These are phyloP conservation scores for Colletotrichum neosansevieriae DNA, from an alignment of 2,329 filamentous ascomycete species.

Conservation along the genomic window DNA sequence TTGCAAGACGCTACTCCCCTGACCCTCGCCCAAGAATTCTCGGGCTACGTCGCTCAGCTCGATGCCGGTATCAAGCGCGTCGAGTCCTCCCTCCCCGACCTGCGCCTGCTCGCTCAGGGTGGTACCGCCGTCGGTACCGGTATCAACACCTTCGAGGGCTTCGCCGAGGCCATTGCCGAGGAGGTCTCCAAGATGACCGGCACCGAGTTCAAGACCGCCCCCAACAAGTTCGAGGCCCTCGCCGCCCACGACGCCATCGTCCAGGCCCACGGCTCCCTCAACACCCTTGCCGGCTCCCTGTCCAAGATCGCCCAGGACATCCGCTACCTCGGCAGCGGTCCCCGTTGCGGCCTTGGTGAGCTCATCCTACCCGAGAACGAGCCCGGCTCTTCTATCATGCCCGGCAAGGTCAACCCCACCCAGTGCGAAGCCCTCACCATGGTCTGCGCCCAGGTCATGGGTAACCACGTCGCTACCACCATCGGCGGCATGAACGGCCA, in stretches of 20 bases:
- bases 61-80: constrained; percentile 91
- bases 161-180: constrained; percentile 90
- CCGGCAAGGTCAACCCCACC: constrained; percentile 98
- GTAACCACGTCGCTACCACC: constrained; percentile 93
- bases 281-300: constrained; percentile 90
- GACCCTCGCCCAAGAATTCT: constrained; percentile 97
- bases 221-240: constrained; percentile 98
- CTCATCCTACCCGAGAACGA: constrained; percentile 96
- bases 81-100: constrained; percentile 83
- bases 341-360: constrained; percentile 95
- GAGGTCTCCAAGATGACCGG: constrained; percentile 95
- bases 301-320: constrained; percentile 99
- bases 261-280: constrained; percentile 92
- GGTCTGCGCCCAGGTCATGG: constrained; percentile 97
- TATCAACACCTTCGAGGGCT: constrained; percentile 97
- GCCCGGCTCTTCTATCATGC: constrained; percentile 98
- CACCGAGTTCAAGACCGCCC: constrained; percentile 92
- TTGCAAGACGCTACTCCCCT: constrained; percentile 97
- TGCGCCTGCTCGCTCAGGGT: constrained; percentile 90
- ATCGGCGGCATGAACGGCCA: constrained; percentile 97
- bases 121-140: constrained; percentile 97
- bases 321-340: constrained; percentile 94
- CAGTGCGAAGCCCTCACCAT: constrained; percentile 98
- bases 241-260: constrained; percentile 97
- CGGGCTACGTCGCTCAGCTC: constrained; percentile 94